phyloP scores from a whole-genome alignment of 2,329 filamentous ascomycete genomes.

The Paecilomyces formosus region DNA sequence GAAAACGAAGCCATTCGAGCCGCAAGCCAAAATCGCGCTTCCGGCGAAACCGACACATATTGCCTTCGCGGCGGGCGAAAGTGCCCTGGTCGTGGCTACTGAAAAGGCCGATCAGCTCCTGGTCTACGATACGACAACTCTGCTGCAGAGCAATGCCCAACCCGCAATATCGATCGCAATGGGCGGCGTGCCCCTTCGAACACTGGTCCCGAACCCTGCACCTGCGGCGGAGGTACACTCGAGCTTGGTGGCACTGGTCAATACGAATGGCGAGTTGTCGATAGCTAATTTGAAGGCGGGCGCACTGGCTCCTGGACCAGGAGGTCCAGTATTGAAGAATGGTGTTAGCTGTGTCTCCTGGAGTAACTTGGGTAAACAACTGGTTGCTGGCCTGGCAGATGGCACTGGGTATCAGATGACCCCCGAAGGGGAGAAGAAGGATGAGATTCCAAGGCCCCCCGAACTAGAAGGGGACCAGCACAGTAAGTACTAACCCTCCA shows the following conservation, averaged over 20 bases:
- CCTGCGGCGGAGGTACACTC: slow-evolving; percentile 44
- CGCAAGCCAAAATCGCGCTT: slow-evolving; percentile 65
- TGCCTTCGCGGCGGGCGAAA: slow-evolving; percentile 84
- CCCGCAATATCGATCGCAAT: slow-evolving; percentile 70
- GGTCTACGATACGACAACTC: slow-evolving; percentile 67
- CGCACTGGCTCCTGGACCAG: slow-evolving; percentile 49
- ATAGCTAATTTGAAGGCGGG: slow-evolving; percentile 72
- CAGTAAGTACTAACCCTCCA: slow-evolving; percentile 43
- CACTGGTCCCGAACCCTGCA: slow-evolving; percentile 73
- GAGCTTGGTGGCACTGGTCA: slow-evolving; percentile 72
- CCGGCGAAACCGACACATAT: slow-evolving; percentile 77
- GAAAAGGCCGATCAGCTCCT: slow-evolving; percentile 74
- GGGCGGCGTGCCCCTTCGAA: slow-evolving; percentile 64
- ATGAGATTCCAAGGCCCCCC: slow-evolving; percentile 69
- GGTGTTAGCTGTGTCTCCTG: slow-evolving; percentile 80
- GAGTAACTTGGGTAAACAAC: slow-evolving; percentile 89
- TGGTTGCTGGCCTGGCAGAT: slow-evolving; percentile 77
- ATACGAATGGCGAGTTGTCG: slow-evolving; percentile 69
- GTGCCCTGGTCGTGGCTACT: slow-evolving; percentile 72
- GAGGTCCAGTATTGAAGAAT: slow-evolving; percentile 60
- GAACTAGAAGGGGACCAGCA: slow-evolving; percentile 56
- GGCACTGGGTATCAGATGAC: slow-evolving; percentile 79
- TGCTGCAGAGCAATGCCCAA: slow-evolving; percentile 60
- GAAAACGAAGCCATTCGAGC: slow-evolving; percentile 62
- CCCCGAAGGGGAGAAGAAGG: slow-evolving; percentile 69